Evolutionary conservation across 1,284 basidiomycete genomes (phyloP).

Genomic region (Xerocomus nothofagi): DNA sequence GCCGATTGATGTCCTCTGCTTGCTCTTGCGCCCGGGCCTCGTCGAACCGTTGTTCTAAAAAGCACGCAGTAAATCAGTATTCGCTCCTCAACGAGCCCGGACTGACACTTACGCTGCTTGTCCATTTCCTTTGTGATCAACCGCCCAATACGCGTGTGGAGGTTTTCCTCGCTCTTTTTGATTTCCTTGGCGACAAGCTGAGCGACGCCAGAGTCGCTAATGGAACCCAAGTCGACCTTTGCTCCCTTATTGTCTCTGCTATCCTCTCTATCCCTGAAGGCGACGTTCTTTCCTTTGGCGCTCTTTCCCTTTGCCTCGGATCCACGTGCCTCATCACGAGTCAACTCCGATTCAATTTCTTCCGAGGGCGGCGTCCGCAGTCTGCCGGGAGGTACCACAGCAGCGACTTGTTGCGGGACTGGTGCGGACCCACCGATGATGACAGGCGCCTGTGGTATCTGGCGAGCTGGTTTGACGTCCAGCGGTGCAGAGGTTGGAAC

Average conservation of each 20-base stretch:
- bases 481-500: conserved; percentile 25
- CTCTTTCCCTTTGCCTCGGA: conserved; percentile 54
- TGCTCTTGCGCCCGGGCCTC: conserved; percentile 75
- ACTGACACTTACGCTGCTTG: conserved; percentile 66
- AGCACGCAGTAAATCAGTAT: conserved; percentile 9
- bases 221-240: conserved; percentile 44
- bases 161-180: conserved; percentile 74
- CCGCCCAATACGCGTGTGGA: conserved; percentile 70
- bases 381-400: conserved; percentile 40
- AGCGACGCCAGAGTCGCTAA: conserved; percentile 53
- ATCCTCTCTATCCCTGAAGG: conserved; percentile 60
- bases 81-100: conserved; percentile 2
- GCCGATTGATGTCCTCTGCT: conserved; percentile 72
- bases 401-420: conserved; percentile 14
- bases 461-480: conserved; percentile 42
- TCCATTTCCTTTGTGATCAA: conserved; percentile 82
- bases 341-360: conserved; percentile 64
- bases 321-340: conserved; percentile 56
- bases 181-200: conserved; percentile 69
- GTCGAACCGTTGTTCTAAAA: conserved; percentile 73
- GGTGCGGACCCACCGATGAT: conserved; percentile 15
- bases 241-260: conserved; percentile 42
- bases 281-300: conserved; percentile 54
- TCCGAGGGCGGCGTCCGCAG: conserved; percentile 69
- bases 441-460: conserved; percentile 37